A percentile compares a stretch with the other conserved stretches of the same genome.
These are phyloP conservation scores for Balamuthia mandrillaris DNA, from an alignment of 208 protist genomes.

Conservation along the genomic window DNA sequence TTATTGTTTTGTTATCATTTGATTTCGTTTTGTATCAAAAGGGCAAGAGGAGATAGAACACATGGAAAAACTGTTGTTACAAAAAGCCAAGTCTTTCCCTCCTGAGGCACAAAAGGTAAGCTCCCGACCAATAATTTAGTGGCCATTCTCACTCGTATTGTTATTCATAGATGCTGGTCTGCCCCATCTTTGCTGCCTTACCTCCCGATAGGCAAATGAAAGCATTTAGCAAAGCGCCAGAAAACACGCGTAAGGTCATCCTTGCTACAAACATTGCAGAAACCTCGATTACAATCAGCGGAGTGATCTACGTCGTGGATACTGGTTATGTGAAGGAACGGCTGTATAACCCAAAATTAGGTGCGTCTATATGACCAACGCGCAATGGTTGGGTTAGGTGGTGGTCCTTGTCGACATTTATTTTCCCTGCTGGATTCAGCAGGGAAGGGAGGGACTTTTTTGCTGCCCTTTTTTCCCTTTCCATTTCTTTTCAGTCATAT, in stretches of 20 bases:
- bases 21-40: too few species aligned
- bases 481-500: too few species aligned
- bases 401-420: too few species aligned
- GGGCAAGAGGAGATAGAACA: constrained; percentile 97
- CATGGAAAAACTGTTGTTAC: background rate
- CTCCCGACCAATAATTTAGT: too few species aligned
- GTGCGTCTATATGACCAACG: too few species aligned
- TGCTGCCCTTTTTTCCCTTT: too few species aligned
- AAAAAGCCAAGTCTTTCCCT: background rate
- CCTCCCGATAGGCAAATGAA: background rate
- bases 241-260: background rate
- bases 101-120: background rate
- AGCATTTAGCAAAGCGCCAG: constrained; percentile 2
- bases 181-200: constrained; percentile 6
- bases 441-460: too few species aligned
- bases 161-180: background rate
- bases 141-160: background rate
- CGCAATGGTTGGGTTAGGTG: too few species aligned
- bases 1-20: constrained; percentile 98
- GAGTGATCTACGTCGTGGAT: constrained; percentile 83
- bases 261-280: constrained; percentile 58
- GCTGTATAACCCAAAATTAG: constrained; percentile 68
- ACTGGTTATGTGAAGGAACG: constrained; percentile 75
- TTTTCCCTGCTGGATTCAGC: too few species aligned
- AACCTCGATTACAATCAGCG: constrained; percentile 80